Evolutionary conservation across 139 green algal species (phyloP).

Genomic region (Tetraselmis chui): DNA sequence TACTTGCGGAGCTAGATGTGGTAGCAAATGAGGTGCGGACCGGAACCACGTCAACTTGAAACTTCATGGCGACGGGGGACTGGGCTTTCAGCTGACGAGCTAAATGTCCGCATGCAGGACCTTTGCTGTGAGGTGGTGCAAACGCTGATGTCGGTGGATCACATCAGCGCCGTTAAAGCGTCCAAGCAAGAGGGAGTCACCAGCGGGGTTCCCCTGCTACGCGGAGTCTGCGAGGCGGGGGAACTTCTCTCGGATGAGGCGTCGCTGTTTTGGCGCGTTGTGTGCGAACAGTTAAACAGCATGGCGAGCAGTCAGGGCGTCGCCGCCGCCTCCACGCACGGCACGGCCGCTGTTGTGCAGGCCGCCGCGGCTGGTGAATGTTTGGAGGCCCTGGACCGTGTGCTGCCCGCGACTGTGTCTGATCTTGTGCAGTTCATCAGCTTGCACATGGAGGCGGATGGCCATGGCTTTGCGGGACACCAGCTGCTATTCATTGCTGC

Average conservation of each 20-base stretch:
- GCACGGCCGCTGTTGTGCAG: slow-evolving; percentile 27
- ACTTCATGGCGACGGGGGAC: too few relatives aligned
- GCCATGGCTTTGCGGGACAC: slow-evolving; percentile 24
- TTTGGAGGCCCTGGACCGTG: slow-evolving; percentile 45
- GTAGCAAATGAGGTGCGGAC: slow-evolving; percentile 15
- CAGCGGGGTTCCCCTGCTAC: background rate
- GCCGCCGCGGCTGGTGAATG: slow-evolving; percentile 26
- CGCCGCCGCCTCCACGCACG: slow-evolving; percentile 30
- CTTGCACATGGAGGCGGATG: slow-evolving; percentile 22
- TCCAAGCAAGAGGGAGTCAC: slow-evolving; percentile 12
- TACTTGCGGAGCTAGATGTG: slow-evolving; percentile 37
- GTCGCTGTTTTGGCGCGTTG: slow-evolving; percentile 22
- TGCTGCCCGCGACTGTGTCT: slow-evolving; percentile 29
- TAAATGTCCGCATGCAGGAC: too few relatives aligned
- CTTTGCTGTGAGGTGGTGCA: slow-evolving; percentile 13
- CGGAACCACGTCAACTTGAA: too few relatives aligned
- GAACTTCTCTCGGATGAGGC: background rate
- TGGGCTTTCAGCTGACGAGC: too few relatives aligned
- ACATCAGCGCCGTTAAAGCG: slow-evolving; percentile 24
- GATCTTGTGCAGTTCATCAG: slow-evolving; percentile 28
- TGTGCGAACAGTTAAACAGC: slow-evolving; percentile 27
- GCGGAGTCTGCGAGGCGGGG: background rate
- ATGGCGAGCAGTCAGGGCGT: slow-evolving; percentile 24
- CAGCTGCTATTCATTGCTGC: slow-evolving; percentile 43
- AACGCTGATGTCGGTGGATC: slow-evolving; percentile 24